phyloP scores from a whole-genome alignment of 768 basidiomycete genomes.

The Lyophyllum atratum region DNA sequence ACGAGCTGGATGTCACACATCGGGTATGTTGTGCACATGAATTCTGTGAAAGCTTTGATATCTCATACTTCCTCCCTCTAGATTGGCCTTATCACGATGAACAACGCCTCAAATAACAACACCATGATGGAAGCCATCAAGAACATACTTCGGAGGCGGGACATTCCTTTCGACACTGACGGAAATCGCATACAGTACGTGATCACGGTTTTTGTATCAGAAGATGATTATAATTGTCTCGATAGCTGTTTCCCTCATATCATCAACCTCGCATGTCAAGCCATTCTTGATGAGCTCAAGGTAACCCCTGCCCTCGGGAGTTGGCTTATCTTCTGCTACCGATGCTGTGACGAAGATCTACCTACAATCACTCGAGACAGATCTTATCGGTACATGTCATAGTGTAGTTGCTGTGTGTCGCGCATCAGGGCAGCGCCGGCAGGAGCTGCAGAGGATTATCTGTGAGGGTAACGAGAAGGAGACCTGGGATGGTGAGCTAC shows the following conservation, averaged over 20 bases:
- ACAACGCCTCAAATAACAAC: slow-evolving; percentile 38
- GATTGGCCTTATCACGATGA: slow-evolving; percentile 31
- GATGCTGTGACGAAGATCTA: slow-evolving; percentile 10
- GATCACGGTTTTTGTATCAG: not conserved
- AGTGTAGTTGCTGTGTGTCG: slow-evolving; percentile 30
- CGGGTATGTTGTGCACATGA: slow-evolving; percentile 16
- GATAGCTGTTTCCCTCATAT: slow-evolving; percentile 30
- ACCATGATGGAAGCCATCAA: slow-evolving; percentile 30
- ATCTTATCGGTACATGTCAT: slow-evolving; percentile 25
- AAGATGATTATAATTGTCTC: not conserved
- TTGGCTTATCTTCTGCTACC: slow-evolving; percentile 5
- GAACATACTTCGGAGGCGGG: slow-evolving; percentile 1
- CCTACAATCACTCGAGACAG: slow-evolving; percentile 19
- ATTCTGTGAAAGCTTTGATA: not conserved
- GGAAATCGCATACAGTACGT: slow-evolving; percentile 16
- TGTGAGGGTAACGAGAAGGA: slow-evolving; percentile 23
- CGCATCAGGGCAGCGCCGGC: slow-evolving; percentile 30
- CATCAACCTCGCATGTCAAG: slow-evolving; percentile 26
- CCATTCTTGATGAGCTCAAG: slow-evolving; percentile 16
- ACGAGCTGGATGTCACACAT: slow-evolving; percentile 19
- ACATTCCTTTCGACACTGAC: slow-evolving; percentile 18
- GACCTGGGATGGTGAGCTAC: slow-evolving; percentile 9
- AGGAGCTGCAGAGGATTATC: slow-evolving; percentile 26
- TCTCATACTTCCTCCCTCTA: not conserved
- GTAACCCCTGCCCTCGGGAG: slow-evolving; percentile 9